Evolutionary conservation across 306 rosid genomes (phyloP).

Genomic region (Leucaena leucocephala): DNA sequence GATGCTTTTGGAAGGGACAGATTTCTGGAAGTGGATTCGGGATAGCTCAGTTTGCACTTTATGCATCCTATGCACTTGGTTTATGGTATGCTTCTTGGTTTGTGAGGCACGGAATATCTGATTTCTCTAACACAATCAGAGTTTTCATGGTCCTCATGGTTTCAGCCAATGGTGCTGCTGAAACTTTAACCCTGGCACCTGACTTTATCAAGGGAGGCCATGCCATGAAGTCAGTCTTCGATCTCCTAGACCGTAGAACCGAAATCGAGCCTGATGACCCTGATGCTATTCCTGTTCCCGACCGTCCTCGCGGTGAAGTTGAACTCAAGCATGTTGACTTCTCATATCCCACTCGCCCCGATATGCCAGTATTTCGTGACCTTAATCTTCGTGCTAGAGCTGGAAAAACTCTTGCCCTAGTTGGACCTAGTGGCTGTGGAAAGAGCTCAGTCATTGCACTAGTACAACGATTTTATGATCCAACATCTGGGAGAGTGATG

Average conservation of each 20-base stretch:
- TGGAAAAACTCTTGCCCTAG: constrained; percentile 96
- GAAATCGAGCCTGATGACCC: constrained; percentile 96
- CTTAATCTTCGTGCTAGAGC: constrained; percentile 89
- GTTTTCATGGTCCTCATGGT: constrained; percentile 99
- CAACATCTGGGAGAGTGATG: constrained; percentile 83
- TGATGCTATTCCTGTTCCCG: constrained; percentile 81
- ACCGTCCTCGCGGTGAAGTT: constrained; percentile 90
- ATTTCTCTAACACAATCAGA: constrained; percentile 87
- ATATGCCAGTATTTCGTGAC: constrained; percentile 85
- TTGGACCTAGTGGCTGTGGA: constrained; percentile 98
- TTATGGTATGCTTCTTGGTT: constrained; percentile 99
- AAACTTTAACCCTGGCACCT: constrained; percentile 95
- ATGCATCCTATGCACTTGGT: constrained; percentile 95
- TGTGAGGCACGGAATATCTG: constrained; percentile 93
- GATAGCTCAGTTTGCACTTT: constrained; percentile 91
- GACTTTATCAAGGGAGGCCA: constrained; percentile 97
- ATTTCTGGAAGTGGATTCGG: constrained; percentile 97
- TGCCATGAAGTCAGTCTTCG: constrained; percentile 95
- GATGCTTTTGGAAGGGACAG: constrained; percentile 99
- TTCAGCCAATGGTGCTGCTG: constrained; percentile 99
- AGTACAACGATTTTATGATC: constrained; percentile 89
- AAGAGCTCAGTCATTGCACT: constrained; percentile 92
- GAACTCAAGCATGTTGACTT: constrained; percentile 94
- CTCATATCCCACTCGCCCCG: constrained; percentile 88
- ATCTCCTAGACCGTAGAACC: constrained; percentile 92